A percentile compares a stretch with the other conserved stretches of the same genome.
phyloP scores from a whole-genome alignment of 139 green algal genomes.

The Chlamydomonas applanata region DNA sequence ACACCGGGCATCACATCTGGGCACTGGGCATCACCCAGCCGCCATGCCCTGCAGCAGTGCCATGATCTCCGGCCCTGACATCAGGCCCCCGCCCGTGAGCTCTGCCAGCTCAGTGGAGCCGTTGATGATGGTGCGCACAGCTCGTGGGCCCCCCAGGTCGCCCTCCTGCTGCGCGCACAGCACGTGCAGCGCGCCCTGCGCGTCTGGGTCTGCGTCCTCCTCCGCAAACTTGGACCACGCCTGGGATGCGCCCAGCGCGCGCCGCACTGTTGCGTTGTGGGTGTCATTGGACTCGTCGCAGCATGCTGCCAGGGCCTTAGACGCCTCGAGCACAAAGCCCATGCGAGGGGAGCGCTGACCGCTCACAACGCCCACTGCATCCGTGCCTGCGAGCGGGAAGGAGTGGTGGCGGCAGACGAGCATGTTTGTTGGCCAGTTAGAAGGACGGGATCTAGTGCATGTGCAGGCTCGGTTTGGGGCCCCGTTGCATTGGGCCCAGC shows the following conservation, averaged over 20 bases:
- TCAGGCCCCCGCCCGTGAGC: constrained; percentile 32
- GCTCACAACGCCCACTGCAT: constrained; percentile 18
- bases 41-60: constrained; percentile 35
- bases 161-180: constrained; percentile 40
- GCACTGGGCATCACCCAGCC: no score
- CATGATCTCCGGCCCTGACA: constrained; percentile 33
- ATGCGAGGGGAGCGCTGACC: constrained; percentile 9
- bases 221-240: constrained; percentile 26
- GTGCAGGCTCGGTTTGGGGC: neutral
- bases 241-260: constrained; percentile 13
- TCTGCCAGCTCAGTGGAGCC: constrained; percentile 26
- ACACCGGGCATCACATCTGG: no score
- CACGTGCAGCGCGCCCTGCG: constrained; percentile 11
- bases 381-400: neutral
- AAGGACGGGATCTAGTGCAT: no score
- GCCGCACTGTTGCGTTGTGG: constrained; percentile 20
- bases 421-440: no score
- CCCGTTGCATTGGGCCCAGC: neutral
- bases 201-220: neutral
- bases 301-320: constrained; percentile 18
- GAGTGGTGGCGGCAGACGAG: no score
- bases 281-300: constrained; percentile 4
- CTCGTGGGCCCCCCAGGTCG: constrained; percentile 29
- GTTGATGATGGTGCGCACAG: constrained; percentile 9
- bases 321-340: constrained; percentile 31